Conservation (phyloP, 140 eudicot species). For the Senecio squalidus region DNA sequence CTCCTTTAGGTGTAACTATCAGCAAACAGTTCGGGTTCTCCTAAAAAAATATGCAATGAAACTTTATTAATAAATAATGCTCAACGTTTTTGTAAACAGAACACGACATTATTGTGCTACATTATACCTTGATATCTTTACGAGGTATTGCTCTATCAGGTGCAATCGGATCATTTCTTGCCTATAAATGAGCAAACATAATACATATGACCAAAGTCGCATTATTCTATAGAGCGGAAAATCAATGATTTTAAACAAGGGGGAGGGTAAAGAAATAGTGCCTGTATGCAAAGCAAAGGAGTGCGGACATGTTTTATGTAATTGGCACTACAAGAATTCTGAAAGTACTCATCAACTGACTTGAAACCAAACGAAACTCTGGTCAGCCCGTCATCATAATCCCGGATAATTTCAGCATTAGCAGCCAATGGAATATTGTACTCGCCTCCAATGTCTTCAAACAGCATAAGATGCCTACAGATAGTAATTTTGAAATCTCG, state of each 20-base stretch:
- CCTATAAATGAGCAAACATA: slow-evolving; percentile 38
- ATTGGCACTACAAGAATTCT: slow-evolving; percentile 77
- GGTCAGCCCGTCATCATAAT: slow-evolving; percentile 83
- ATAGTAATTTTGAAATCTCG: neutral
- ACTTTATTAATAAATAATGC: neutral
- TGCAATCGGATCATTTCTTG: slow-evolving; percentile 93
- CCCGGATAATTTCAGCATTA: slow-evolving; percentile 66
- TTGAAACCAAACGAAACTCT: slow-evolving; percentile 95
- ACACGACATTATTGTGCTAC: neutral
- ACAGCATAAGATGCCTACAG: slow-evolving; percentile 74
- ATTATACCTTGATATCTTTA: slow-evolving; percentile 71
- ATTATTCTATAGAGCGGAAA: neutral
- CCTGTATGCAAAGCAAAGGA: slow-evolving; percentile 92
- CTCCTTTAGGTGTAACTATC: slow-evolving; percentile 88
- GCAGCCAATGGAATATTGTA: slow-evolving; percentile 71
- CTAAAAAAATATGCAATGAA: slow-evolving; percentile 27
- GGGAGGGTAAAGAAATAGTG: slow-evolving; percentile 17
- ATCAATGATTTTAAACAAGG: neutral
- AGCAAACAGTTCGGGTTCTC: slow-evolving; percentile 64
- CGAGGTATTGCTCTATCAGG: slow-evolving; percentile 88
- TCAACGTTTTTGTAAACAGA: neutral
- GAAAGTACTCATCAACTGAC: slow-evolving; percentile 90
- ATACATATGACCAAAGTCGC: neutral
- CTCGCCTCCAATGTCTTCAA: slow-evolving; percentile 85
- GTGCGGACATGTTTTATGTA: slow-evolving; percentile 57